Evolutionary conservation across 768 basidiomycete genomes (phyloP).

Genomic region (Lactarius sp.): DNA sequence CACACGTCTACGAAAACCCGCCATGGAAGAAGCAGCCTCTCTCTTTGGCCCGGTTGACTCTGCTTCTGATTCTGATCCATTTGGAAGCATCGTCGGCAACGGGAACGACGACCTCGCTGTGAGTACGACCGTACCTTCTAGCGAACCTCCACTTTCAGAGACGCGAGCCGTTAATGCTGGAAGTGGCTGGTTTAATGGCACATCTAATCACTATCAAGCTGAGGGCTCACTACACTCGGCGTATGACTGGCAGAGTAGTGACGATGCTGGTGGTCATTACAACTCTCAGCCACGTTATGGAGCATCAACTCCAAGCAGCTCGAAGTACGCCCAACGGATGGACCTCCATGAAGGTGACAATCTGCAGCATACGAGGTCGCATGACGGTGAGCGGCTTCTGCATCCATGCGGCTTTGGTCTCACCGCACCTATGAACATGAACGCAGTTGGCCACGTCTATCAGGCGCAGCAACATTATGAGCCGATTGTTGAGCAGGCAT

Average conservation of each 20-base stretch:
- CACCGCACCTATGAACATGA: neutral
- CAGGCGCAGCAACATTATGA: slow-evolving; percentile 5
- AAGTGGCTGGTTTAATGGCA: slow-evolving; percentile 4
- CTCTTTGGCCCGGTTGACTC: slow-evolving; percentile 70
- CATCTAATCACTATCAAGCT: slow-evolving; percentile 10
- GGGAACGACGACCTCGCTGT: slow-evolving; percentile 1
- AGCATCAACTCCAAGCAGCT: neutral
- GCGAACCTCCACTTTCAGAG: neutral
- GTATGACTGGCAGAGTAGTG: slow-evolving; percentile 14
- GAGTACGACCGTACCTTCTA: neutral
- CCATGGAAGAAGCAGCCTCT: slow-evolving; percentile 73
- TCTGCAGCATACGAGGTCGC: slow-evolving; percentile 8
- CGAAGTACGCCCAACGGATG: neutral
- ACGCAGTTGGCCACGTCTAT: slow-evolving; percentile 9
- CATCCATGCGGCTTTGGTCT: neutral
- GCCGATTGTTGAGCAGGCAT: neutral
- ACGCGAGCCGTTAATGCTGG: neutral
- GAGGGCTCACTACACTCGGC: slow-evolving; percentile 1
- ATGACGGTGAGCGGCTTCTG: slow-evolving; percentile 18
- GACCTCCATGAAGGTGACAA: neutral
- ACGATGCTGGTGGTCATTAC: slow-evolving; percentile 1
- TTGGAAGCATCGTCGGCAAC: slow-evolving; percentile 29
- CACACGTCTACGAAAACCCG: slow-evolving; percentile 42
- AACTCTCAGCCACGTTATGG: slow-evolving; percentile 14
- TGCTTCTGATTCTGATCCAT: slow-evolving; percentile 39